Conservation (phyloP, 1,139 yeast species). For the Saccharomyces hybrid region DNA sequence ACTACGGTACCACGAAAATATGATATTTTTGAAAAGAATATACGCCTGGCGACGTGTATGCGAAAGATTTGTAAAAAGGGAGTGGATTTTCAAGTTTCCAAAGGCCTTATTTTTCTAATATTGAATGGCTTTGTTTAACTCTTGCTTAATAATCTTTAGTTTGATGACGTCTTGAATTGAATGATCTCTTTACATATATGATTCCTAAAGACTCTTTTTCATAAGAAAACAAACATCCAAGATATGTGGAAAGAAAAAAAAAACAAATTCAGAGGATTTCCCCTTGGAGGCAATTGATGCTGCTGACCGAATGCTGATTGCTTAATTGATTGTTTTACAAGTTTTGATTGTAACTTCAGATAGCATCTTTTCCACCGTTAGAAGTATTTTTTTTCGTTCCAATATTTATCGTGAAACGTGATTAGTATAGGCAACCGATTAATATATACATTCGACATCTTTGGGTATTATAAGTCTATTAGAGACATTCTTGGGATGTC, state of each 20-base stretch:
- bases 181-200: slow-evolving; percentile 1
- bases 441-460: neutral
- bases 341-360: neutral
- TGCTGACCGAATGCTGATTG: neutral
- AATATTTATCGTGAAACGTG: neutral
- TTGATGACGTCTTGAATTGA: neutral
- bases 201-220: neutral
- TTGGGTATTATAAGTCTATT: neutral
- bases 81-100: neutral
- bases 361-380: neutral
- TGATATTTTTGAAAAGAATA: neutral
- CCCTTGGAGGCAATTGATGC: neutral
- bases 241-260: neutral
- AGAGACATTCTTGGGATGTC: neutral
- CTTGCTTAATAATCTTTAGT: neutral
- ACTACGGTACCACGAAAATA: neutral
- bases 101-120: neutral
- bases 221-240: neutral
- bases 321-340: neutral
- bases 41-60: neutral
- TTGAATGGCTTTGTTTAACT: neutral
- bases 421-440: neutral
- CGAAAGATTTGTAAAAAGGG: neutral
- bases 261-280: neutral
- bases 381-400: neutral